Conservation (phyloP, 2,329 filamentous ascomycete species). For the Chrysoporthe puriensis region DNA sequence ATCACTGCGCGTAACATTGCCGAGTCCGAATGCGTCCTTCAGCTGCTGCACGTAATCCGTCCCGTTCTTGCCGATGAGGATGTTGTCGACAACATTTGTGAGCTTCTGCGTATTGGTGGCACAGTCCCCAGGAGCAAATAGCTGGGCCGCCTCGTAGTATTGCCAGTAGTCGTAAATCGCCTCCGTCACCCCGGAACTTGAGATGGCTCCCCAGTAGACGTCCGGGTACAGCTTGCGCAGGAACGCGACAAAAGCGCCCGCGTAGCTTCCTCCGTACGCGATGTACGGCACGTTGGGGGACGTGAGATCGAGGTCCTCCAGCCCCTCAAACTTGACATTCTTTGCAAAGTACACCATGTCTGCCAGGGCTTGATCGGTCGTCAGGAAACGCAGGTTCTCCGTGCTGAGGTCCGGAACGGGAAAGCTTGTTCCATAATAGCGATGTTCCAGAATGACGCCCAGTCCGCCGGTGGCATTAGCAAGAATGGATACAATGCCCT, state of each 20-base stretch:
- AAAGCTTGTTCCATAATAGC: slow-evolving; percentile 81
- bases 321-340: slow-evolving; percentile 70
- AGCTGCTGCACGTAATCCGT: slow-evolving; percentile 47
- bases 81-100: slow-evolving; percentile 54
- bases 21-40: slow-evolving; percentile 51
- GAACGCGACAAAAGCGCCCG: slow-evolving; percentile 78
- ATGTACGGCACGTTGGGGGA: slow-evolving; percentile 71
- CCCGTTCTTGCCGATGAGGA: slow-evolving; percentile 48
- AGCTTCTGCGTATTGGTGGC: slow-evolving; percentile 64
- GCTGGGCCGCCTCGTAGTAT: slow-evolving; percentile 56
- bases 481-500: slow-evolving; percentile 75
- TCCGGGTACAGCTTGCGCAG: slow-evolving; percentile 77
- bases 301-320: slow-evolving; percentile 69
- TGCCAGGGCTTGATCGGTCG: slow-evolving; percentile 80
- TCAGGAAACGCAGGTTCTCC: slow-evolving; percentile 76
- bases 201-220: slow-evolving; percentile 77
- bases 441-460: slow-evolving; percentile 81
- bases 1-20: slow-evolving; percentile 46
- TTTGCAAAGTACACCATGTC: slow-evolving; percentile 81
- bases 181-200: slow-evolving; percentile 77
- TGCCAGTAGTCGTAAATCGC: slow-evolving; percentile 79
- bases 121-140: slow-evolving; percentile 61
- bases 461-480: slow-evolving; percentile 73
- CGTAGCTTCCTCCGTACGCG: slow-evolving; percentile 83
- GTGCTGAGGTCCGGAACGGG: slow-evolving; percentile 68